Percentiles rank a stretch among this genome's conserved stretches.
Conservation (phyloP, 2,329 filamentous ascomycete species). For the Venturiaceae sp. region DNA sequence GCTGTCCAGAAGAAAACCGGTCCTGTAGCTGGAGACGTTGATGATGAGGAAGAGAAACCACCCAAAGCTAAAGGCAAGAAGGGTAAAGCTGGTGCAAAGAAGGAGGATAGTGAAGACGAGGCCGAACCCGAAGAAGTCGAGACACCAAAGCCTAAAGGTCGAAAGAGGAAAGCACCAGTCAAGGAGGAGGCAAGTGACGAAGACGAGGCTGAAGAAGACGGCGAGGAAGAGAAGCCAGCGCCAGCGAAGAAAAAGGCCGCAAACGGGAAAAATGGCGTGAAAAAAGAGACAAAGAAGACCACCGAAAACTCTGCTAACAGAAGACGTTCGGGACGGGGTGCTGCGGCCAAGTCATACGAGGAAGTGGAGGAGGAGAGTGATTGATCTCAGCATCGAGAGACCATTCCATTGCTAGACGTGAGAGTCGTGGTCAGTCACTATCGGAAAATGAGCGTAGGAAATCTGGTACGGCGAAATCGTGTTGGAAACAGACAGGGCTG, state of each 20-base stretch:
- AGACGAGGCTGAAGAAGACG: slow-evolving; percentile 7
- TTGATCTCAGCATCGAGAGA: not conserved
- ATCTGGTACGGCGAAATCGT: no score
- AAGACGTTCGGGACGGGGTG: slow-evolving; percentile 1
- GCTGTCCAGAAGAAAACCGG: slow-evolving; percentile 75
- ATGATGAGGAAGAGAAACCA: slow-evolving; percentile 16
- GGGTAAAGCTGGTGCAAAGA: not conserved
- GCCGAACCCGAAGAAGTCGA: slow-evolving; percentile 7
- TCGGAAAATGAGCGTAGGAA: no score
- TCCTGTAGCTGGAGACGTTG: slow-evolving; percentile 44
- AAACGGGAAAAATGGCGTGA: slow-evolving; percentile 3
- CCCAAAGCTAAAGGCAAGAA: not conserved
- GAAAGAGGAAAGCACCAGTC: not conserved
- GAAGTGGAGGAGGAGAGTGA: not conserved
- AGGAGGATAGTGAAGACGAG: slow-evolving; percentile 1
- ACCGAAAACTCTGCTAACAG: not conserved
- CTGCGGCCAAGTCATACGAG: not conserved
- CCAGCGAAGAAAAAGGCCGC: slow-evolving; percentile 9
- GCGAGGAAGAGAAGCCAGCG: slow-evolving; percentile 7
- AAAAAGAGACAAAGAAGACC: slow-evolving; percentile 8
- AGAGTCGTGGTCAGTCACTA: no score
- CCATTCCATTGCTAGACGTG: not conserved
- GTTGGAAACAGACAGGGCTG: no score
- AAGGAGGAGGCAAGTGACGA: not conserved
- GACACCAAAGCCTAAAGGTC: not conserved